These are phyloP conservation scores for Phytophthora ramorum DNA, from an alignment of 352 stramenopile species.

Conservation along the genomic window DNA sequence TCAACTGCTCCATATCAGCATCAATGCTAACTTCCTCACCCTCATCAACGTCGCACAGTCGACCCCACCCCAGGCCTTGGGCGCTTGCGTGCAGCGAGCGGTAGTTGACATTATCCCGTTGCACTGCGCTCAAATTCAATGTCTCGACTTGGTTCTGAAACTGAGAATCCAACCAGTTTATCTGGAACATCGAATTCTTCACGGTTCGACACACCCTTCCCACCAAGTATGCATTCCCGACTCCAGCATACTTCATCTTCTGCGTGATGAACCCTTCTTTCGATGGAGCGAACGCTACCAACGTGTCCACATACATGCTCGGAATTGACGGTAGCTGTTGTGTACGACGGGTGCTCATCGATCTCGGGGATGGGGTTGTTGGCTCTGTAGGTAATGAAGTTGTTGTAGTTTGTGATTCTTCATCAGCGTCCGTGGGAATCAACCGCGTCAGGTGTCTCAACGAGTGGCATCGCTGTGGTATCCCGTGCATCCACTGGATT, in stretches of 20 bases:
- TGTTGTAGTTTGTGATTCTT: too few species aligned
- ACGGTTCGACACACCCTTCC: conserved; percentile 4
- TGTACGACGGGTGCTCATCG: too few species aligned
- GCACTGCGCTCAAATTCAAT: not conserved
- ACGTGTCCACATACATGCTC: conserved; percentile 7
- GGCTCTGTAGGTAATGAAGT: too few species aligned
- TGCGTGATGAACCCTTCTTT: conserved; percentile 1
- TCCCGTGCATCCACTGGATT: too few species aligned
- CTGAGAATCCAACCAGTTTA: conserved; percentile 11
- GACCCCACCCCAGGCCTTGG: not conserved
- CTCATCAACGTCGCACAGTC: conserved; percentile 8
- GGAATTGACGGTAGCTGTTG: not conserved
- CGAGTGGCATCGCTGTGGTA: too few species aligned
- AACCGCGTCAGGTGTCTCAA: too few species aligned
- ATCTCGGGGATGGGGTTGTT: too few species aligned
- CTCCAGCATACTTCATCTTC: not conserved
- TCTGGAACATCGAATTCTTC: conserved; percentile 9
- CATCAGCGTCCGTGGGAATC: too few species aligned
- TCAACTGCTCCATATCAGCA: not conserved
- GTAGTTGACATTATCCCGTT: conserved; percentile 13
- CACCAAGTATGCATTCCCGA: conserved; percentile 7
- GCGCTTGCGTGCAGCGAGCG: not conserved
- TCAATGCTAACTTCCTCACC: conserved; percentile 2
- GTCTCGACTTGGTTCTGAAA: conserved; percentile 11
- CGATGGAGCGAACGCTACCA: conserved; percentile 13